Evolutionary conservation across 169 alveolate species (phyloP).

Genomic region (Miamiensis avidus): DNA sequence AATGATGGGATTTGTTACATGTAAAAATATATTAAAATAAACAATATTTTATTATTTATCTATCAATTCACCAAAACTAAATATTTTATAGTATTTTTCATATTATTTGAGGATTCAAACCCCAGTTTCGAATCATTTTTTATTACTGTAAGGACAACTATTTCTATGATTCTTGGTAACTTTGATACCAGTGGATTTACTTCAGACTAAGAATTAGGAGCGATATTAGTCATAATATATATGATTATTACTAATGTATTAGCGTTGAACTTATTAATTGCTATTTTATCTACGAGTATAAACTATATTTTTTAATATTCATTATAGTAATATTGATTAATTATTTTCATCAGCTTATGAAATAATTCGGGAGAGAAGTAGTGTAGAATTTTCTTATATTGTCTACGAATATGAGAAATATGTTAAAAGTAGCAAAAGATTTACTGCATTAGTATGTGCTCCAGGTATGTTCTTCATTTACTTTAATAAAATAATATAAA

Average conservation of each 20-base stretch:
- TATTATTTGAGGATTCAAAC: background rate
- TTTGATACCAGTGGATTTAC: too few relatives aligned
- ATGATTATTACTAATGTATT: background rate
- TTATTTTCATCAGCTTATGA: too few relatives aligned
- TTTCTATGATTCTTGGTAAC: background rate
- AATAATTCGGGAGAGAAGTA: too few relatives aligned
- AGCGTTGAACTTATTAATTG: background rate
- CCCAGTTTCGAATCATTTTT: too few relatives aligned
- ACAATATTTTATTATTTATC: too few relatives aligned
- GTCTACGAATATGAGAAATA: background rate
- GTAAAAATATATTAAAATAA: background rate
- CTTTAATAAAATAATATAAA: too few relatives aligned
- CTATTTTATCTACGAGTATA: background rate
- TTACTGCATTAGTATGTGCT: too few relatives aligned
- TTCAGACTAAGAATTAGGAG: background rate
- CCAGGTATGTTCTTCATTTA: background rate
- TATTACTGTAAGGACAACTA: background rate
- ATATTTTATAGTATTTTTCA: background rate
- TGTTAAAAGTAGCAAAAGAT: background rate
- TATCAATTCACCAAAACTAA: too few relatives aligned
- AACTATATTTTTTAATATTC: too few relatives aligned
- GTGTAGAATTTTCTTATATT: too few relatives aligned
- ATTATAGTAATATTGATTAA: too few relatives aligned
- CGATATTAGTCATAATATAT: too few relatives aligned
- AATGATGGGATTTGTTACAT: background rate